Base-by-base conservation (phyloP, 2,329 filamentous ascomycete species). In the Aspergillus neoniger region DNA sequence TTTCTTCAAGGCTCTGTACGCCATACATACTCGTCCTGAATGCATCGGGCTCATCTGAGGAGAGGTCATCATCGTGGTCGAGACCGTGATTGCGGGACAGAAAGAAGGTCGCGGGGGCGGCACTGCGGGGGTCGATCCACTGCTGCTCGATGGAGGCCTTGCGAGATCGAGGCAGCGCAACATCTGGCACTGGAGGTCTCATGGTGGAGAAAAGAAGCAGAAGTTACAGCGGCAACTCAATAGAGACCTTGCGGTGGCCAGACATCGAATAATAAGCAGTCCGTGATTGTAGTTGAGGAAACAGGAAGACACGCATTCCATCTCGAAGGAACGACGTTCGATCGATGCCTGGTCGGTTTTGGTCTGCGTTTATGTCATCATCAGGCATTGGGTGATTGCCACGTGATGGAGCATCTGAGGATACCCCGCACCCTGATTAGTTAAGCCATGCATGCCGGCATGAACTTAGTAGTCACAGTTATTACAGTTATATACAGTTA, bases 41-140 rank as follows among this genome's bases (percentile, higher is more conserved):
- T 14, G 69, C 69, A 4, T 70, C 71, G 10, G 67, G 60, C n/a
- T 73, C 64, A 36, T 68, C 66, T 17, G 68, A 66, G 25, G 73
- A 74, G 41, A 58, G 32, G 36, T 64, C 59, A 25, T 21, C 25
- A 32, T 72, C 71, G 61, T 53, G 48, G 36, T 83, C 78, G 66
- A 82, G 72, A 55, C 83, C 80, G 60, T 79, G 76, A 67, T 82
- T 83, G 64, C 81, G 84, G 62, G 82, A 79, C 63, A 88, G 76
- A 72, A 88, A 87, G 79, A 87, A 88, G 55, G 83, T 83, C 54
- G 83, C 83, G 44, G 84, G 84, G 62, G 76, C 76, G 59, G 72
- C 67, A 66, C 68, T 71, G 66, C 72, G 72, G 68, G 73, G 72
- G 59, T 79, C 76, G 58, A 69, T 70, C 67, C 70, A 72, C 59